Conservation (phyloP, 1,139 yeast genomes). For the Eremothecium gossypii region DNA sequence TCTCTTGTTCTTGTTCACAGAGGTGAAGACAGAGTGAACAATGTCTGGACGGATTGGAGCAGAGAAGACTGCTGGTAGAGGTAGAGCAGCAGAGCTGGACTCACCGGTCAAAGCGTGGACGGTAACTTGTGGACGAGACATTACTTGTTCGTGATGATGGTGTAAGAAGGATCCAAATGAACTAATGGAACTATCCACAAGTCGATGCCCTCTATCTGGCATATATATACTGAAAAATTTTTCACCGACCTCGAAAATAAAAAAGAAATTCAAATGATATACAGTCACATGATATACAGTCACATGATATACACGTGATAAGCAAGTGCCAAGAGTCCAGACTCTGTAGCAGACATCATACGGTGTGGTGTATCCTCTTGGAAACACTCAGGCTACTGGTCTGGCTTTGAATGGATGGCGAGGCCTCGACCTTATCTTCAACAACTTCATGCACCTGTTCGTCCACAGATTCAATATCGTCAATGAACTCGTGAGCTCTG, state of each 20-base stretch:
- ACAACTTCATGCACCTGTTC: too few relatives aligned
- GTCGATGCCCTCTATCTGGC: not conserved
- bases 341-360: too few relatives aligned
- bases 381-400: too few relatives aligned
- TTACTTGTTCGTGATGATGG: conserved; percentile 17
- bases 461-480: not conserved
- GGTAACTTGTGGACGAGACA: conserved; percentile 97
- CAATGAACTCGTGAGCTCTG: conserved; percentile 7
- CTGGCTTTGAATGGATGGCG: too few relatives aligned
- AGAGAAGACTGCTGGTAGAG: conserved; percentile 97
- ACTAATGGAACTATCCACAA: not conserved
- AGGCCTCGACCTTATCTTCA: too few relatives aligned
- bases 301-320: too few relatives aligned
- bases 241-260: not conserved
- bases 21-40: conserved; percentile 97
- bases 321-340: too few relatives aligned
- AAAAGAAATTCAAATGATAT: not conserved
- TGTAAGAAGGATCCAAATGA: not conserved
- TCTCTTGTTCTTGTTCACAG: conserved; percentile 99
- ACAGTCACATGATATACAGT: not conserved
- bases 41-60: conserved; percentile 99
- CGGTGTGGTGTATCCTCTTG: too few relatives aligned
- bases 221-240: not conserved
- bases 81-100: conserved; percentile 73
- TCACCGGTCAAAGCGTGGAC: conserved; percentile 86